phyloP scores from a whole-genome alignment of 306 rosid genomes.

The Malus orientalis region DNA sequence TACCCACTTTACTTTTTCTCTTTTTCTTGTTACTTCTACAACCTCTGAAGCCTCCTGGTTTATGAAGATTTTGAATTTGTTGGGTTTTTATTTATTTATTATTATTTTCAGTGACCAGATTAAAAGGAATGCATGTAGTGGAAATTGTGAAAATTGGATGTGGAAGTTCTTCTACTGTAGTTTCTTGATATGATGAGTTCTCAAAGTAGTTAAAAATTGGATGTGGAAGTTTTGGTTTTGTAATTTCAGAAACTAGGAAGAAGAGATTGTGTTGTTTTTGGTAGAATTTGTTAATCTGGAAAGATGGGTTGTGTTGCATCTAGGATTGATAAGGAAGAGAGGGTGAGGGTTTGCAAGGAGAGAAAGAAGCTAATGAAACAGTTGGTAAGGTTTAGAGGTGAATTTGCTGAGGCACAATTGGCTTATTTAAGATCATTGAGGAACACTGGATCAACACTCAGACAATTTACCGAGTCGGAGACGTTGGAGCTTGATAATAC shows the following conservation, averaged over 20 bases:
- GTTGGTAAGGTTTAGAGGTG: conserved; percentile 53
- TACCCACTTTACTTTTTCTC: background rate
- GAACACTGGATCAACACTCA: conserved; percentile 72
- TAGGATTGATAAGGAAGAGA: conserved; percentile 57
- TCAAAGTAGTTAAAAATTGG: background rate
- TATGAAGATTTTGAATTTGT: background rate
- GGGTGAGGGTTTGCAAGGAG: conserved; percentile 57
- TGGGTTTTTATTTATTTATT: background rate
- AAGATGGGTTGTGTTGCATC: conserved; percentile 84
- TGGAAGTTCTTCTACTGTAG: background rate
- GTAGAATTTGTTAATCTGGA: background rate
- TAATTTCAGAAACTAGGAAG: background rate
- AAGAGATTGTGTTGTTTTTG: background rate
- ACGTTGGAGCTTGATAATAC: conserved; percentile 61
- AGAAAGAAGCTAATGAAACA: conserved; percentile 76
- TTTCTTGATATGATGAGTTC: background rate
- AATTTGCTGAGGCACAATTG: conserved; percentile 65
- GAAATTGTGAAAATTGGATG: background rate
- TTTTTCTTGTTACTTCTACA: background rate
- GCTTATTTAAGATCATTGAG: conserved; percentile 67
- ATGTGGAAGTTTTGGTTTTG: background rate
- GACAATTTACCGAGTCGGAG: conserved; percentile 83
- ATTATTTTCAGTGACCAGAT: background rate
- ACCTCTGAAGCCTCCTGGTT: background rate
- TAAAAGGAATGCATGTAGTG: background rate